These are phyloP conservation scores for Crepidotus variabilis DNA, from an alignment of 768 basidiomycete genomes.

Conservation along the genomic window DNA sequence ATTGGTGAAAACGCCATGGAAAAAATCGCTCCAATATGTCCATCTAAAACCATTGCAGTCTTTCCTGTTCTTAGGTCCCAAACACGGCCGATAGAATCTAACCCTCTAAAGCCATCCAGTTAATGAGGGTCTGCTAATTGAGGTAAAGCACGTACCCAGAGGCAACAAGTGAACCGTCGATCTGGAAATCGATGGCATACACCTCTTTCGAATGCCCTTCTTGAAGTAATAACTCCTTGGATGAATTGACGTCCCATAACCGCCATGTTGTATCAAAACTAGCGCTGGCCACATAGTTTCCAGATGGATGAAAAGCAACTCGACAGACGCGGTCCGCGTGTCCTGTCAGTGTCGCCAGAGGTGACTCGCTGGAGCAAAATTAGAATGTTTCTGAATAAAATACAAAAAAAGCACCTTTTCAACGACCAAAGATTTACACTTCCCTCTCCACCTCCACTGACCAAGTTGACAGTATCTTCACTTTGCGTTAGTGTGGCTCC, in stretches of 20 bases:
- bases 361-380: constrained; percentile 60
- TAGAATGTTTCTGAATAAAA: neutral
- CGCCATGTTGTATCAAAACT: constrained; percentile 98
- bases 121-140: neutral
- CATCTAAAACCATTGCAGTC: constrained; percentile 97
- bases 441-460: constrained; percentile 87
- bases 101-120: constrained; percentile 52
- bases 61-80: constrained; percentile 96
- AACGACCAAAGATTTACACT: constrained; percentile 88
- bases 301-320: constrained; percentile 95
- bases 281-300: constrained; percentile 89
- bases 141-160: constrained; percentile 68
- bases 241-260: constrained; percentile 86
- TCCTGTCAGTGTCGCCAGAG: constrained; percentile 82
- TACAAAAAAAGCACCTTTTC: constrained; percentile 50
- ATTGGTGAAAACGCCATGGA: constrained; percentile 93
- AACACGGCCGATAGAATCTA: constrained; percentile 94
- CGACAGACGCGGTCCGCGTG: constrained; percentile 90
- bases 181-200: constrained; percentile 93
- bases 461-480: constrained; percentile 72
- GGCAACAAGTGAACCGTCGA: constrained; percentile 88
- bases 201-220: constrained; percentile 98
- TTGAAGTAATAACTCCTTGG: constrained; percentile 82
- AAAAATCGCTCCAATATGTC: constrained; percentile 91
- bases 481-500: constrained; percentile 74